Base-by-base conservation (phyloP, 768 basidiomycete genomes). In the Megacollybia marginata region DNA sequence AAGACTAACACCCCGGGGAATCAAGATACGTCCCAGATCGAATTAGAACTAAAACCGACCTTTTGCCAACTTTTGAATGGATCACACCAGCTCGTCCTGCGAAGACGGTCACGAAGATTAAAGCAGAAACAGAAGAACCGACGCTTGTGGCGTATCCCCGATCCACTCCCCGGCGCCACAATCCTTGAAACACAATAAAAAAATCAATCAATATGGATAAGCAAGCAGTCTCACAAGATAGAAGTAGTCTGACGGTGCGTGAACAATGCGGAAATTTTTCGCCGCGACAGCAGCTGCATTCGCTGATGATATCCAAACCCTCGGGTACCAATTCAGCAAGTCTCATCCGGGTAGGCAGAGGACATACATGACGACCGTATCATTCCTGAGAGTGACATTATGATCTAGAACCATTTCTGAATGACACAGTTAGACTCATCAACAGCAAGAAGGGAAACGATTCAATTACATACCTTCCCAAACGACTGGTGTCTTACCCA, bases 401-500 rank as follows among this genome's bases (percentile, higher is more conserved):
- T 62, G 65, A 16, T 57, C 32, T 15, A 70, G 49, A 9, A 71
- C 65, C 74, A 80, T 75, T 53, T 82, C 80, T 66, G 71, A 31
- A 15, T 28, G 28, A 70, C 70, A 2, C 23, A 28, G 6, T 28
- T 6, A 76, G 1, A 76, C 8, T n/a, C 8, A 40, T 18, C 15
- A 40, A 40, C 11, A 10, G 5, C 38, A 40, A 40, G 4, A 40
- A 13, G 18, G 38, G 38, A 40, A 15, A 40, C 38, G 8, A 18
- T 40, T 40, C 15, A 40, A 40, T 9, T 5, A 35, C 65, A 7
- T 20, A 79, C 81, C 82, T 69, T 92, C 83, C 85, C 88, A 92
- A 7, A 92, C 88, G 31, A 91, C 80, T 1, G 88, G 83, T 0
- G 77, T 85, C 67, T 92, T 92, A 0, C 82, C 83, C 1, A 73